phyloP scores from a whole-genome alignment of 345 rosid species.

The Adansonia digitata region DNA sequence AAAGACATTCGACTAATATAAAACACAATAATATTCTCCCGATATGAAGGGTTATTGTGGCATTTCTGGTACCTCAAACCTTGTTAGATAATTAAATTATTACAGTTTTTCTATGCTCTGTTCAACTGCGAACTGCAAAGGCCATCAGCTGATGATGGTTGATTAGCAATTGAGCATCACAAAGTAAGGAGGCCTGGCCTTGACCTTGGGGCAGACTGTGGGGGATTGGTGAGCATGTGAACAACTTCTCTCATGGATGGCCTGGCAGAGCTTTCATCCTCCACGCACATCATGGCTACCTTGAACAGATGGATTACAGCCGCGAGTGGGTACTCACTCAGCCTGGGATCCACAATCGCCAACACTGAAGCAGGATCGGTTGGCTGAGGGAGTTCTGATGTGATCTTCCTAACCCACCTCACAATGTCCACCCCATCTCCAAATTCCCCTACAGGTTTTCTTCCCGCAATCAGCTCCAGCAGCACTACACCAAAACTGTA shows the following conservation, averaged over 20 bases:
- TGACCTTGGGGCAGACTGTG: conserved; percentile 39
- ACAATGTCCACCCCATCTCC: conserved; percentile 95
- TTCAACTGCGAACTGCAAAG: conserved; percentile 2
- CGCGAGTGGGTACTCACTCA: conserved; percentile 50
- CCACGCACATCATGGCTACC: conserved; percentile 74
- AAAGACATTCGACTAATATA: not conserved
- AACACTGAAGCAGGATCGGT: conserved; percentile 52
- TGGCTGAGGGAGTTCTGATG: conserved; percentile 58
- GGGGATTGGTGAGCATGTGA: conserved; percentile 64
- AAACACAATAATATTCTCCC: conserved; percentile 4
- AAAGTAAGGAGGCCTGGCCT: conserved; percentile 31
- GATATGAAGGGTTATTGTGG: not conserved
- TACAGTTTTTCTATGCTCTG: not conserved
- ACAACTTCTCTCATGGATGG: conserved; percentile 95
- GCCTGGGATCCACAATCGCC: conserved; percentile 59
- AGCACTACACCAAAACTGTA: conserved; percentile 87
- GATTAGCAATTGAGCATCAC: not conserved
- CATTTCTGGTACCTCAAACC: not conserved
- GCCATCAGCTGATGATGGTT: not conserved
- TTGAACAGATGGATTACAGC: conserved; percentile 64
- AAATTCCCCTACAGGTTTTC: conserved; percentile 84
- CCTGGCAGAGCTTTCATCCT: conserved; percentile 59
- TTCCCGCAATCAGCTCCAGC: conserved; percentile 72
- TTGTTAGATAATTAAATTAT: conserved; percentile 17
- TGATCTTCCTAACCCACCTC: conserved; percentile 74